Evolutionary conservation across 305 asterid species (phyloP).

Genomic region (Fraxinus paxiana): DNA sequence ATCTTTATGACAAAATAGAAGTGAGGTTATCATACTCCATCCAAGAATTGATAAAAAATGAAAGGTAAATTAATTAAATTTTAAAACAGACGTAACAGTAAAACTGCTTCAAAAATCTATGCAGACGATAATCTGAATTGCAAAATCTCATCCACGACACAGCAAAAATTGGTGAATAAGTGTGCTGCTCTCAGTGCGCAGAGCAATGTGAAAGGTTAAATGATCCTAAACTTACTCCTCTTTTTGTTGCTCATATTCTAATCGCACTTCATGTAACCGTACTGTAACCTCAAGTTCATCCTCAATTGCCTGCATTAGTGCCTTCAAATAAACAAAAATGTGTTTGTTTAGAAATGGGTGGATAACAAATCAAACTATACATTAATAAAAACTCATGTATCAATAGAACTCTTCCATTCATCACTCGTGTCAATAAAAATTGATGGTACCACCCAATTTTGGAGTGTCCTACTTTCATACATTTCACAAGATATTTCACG

Average conservation of each 20-base stretch:
- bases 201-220: neutral
- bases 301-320: slow-evolving; percentile 71
- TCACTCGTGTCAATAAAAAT: neutral
- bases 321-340: slow-evolving; percentile 41
- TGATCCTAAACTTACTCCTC: slow-evolving; percentile 64
- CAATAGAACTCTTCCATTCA: neutral
- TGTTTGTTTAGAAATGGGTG: slow-evolving; percentile 12
- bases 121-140: neutral
- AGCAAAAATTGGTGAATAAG: neutral
- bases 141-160: neutral
- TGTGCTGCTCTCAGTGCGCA: neutral
- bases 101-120: neutral
- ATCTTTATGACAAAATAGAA: neutral
- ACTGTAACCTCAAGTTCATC: slow-evolving; percentile 96
- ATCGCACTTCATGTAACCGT: slow-evolving; percentile 90
- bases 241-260: slow-evolving; percentile 84
- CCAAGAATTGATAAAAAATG: neutral
- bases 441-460: neutral
- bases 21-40: neutral
- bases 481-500: neutral
- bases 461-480: neutral
- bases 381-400: neutral
- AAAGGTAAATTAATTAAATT: neutral
- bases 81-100: neutral
- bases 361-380: neutral